These are phyloP conservation scores for Angophora floribunda DNA, from an alignment of 345 rosid genomes.

Conservation along the genomic window DNA sequence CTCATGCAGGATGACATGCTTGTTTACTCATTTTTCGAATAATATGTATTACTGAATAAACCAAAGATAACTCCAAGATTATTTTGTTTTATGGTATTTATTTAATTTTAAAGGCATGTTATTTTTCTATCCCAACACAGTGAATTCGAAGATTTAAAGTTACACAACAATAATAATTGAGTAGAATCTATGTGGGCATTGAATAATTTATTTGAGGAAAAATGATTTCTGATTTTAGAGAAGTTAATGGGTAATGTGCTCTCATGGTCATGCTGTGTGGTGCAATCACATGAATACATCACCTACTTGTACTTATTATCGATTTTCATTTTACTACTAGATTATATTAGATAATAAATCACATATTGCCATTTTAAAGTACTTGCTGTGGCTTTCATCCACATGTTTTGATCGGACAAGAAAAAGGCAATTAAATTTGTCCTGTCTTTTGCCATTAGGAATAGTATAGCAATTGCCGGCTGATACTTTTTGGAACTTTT, in stretches of 20 bases:
- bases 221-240: not conserved
- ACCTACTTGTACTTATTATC: not conserved
- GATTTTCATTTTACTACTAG: not conserved
- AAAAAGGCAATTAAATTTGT: not conserved
- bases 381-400: not conserved
- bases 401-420: not conserved
- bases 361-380: not conserved
- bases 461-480: not conserved
- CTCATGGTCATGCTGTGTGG: not conserved
- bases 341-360: not conserved
- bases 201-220: not conserved
- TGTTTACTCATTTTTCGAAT: not conserved
- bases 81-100: not conserved
- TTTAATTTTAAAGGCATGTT: not conserved
- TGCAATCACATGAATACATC: not conserved
- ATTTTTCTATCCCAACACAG: not conserved
- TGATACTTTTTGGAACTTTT: not conserved
- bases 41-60: not conserved
- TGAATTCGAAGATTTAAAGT: not conserved
- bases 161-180: not conserved
- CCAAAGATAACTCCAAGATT: not conserved
- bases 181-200: not conserved
- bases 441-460: not conserved
- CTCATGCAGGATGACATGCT: not conserved
- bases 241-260: not conserved